These are phyloP conservation scores for Aspergillus mulundensis DNA, from an alignment of 495 filamentous ascomycete genomes.

Conservation along the genomic window DNA sequence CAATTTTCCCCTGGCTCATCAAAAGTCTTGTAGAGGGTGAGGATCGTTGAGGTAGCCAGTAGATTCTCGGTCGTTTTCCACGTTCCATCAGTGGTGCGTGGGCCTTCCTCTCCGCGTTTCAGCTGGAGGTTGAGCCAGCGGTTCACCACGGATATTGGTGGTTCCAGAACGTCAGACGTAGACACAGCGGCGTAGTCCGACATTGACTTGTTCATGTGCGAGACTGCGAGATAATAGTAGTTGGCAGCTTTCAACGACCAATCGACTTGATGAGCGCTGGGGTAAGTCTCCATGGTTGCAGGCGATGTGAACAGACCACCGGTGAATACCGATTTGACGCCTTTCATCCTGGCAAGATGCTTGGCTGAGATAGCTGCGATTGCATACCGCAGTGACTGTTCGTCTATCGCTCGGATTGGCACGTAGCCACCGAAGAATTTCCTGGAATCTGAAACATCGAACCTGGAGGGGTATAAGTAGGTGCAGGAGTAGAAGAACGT, in stretches of 20 bases:
- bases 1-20: slow-evolving; percentile 34
- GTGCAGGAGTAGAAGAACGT: not conserved
- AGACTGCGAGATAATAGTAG: slow-evolving; percentile 38
- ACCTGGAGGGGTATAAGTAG: slow-evolving; percentile 17
- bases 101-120: not conserved
- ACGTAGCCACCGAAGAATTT: slow-evolving; percentile 39
- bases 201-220: slow-evolving; percentile 25
- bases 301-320: slow-evolving; percentile 32
- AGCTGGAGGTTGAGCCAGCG: slow-evolving; percentile 24
- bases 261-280: slow-evolving; percentile 33
- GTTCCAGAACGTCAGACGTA: slow-evolving; percentile 35
- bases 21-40: slow-evolving; percentile 33
- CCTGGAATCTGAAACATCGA: slow-evolving; percentile 36
- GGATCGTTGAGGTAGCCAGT: slow-evolving; percentile 26
- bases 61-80: slow-evolving; percentile 31
- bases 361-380: slow-evolving; percentile 40
- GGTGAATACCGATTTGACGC: slow-evolving; percentile 18
- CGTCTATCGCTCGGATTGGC: slow-evolving; percentile 36
- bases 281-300: slow-evolving; percentile 37
- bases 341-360: slow-evolving; percentile 38
- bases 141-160: slow-evolving; percentile 28
- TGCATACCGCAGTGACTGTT: slow-evolving; percentile 30
- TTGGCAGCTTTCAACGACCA: slow-evolving; percentile 43
- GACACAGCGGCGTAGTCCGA: slow-evolving; percentile 33
- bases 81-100: not conserved